Conservation (phyloP, 345 rosid species). For the Eucalyptus erythrocorys region DNA sequence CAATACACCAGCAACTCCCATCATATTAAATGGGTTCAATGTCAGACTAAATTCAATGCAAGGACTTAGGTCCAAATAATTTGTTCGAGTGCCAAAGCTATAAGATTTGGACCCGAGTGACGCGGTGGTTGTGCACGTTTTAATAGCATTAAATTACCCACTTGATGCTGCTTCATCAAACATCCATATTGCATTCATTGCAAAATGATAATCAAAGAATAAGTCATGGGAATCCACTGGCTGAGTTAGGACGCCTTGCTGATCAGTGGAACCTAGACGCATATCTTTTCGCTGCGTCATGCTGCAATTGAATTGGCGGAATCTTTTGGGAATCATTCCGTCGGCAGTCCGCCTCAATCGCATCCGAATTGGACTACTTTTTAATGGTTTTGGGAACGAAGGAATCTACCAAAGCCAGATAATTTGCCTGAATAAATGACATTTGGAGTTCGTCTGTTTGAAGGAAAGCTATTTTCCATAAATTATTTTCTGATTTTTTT, state of each 20-base stretch:
- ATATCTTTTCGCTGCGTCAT: background rate
- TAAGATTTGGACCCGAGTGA: background rate
- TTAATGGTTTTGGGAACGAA: background rate
- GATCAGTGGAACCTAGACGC: background rate
- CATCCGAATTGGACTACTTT: background rate
- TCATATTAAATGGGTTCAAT: background rate
- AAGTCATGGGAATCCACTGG: background rate
- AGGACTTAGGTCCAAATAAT: background rate
- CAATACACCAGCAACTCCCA: background rate
- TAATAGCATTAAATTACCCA: background rate
- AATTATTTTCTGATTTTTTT: background rate
- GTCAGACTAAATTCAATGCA: background rate
- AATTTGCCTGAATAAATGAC: background rate
- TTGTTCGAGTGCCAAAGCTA: background rate
- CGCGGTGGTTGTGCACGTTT: background rate
- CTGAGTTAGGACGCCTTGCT: background rate
- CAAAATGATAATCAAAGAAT: background rate
- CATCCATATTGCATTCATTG: background rate
- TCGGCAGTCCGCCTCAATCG: background rate
- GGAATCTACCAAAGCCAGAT: too few species aligned
- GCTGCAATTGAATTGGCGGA: background rate
- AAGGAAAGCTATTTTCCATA: too few species aligned
- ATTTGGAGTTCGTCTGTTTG: background rate
- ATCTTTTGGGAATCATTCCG: background rate
- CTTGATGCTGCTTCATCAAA: background rate